Percentiles rank a stretch among this genome's conserved stretches.
Evolutionary conservation across 768 basidiomycete genomes (phyloP).

Genomic region (Imleria badia): DNA sequence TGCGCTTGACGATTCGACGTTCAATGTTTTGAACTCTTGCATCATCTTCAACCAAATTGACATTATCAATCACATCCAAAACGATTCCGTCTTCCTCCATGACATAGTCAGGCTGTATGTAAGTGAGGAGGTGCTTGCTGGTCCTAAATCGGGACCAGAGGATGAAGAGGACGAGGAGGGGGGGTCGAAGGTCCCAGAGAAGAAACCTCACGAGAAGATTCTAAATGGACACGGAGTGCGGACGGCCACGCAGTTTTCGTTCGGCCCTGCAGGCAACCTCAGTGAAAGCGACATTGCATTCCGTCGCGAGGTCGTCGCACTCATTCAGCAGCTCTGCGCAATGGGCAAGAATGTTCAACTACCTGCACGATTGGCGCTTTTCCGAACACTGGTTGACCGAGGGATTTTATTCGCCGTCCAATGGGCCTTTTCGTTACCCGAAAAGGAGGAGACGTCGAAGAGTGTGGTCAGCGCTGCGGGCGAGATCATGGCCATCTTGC

Average conservation of each 20-base stretch:
- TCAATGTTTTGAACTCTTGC: constrained; percentile 94
- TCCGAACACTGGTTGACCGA: constrained; percentile 82
- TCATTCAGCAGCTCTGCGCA: constrained; percentile 88
- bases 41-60: constrained; percentile 99
- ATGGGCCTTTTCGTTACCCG: constrained; percentile 79
- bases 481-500: constrained; percentile 77
- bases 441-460: constrained; percentile 48
- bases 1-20: constrained; percentile 92
- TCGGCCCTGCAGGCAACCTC: constrained; percentile 54
- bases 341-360: constrained; percentile 98
- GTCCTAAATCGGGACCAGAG: constrained; percentile 33
- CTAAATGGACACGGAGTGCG: constrained; percentile 27
- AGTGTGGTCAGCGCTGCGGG: constrained; percentile 78
- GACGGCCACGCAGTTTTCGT: constrained; percentile 44
- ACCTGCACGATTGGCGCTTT: constrained; percentile 79
- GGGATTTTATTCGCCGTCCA: constrained; percentile 90
- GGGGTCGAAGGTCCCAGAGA: constrained; percentile 31
- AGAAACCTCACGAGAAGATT: constrained; percentile 43
- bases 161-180: constrained; percentile 27
- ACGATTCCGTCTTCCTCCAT: constrained; percentile 69
- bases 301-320: constrained; percentile 76
- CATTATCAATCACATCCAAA: constrained; percentile 88
- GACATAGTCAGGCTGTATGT: constrained; percentile 79
- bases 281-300: constrained; percentile 54
- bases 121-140: constrained; percentile 61